Conservation (phyloP, 805 yeast species). For the Wickerhamomyces queroliae region DNA sequence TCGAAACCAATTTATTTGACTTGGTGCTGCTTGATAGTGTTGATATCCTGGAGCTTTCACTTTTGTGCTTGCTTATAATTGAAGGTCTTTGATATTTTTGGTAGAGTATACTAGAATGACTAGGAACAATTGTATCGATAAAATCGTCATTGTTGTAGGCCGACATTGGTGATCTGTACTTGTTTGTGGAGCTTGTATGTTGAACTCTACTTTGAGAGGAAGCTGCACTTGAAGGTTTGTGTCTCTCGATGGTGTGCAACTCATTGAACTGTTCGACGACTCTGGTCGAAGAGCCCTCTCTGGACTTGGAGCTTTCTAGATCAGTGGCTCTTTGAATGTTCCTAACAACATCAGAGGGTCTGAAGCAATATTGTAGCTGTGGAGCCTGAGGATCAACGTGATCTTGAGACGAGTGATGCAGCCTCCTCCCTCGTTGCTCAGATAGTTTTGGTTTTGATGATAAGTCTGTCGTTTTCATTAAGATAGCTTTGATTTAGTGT, state of each 20-base stretch:
- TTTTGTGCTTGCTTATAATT: not conserved
- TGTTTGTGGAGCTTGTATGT: not conserved
- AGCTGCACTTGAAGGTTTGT: not conserved
- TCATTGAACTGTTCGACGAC: constrained; percentile 1
- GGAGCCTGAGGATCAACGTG: not conserved
- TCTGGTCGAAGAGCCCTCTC: constrained; percentile 11
- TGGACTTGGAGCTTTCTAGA: constrained; percentile 3
- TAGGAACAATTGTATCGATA: constrained; percentile 16
- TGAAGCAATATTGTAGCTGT: not conserved
- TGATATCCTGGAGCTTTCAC: not conserved
- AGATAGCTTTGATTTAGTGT: no score
- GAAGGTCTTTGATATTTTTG: constrained; percentile 12
- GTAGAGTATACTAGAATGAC: constrained; percentile 9
- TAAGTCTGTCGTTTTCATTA: no score
- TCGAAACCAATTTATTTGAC: constrained; percentile 4
- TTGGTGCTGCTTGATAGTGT: constrained; percentile 2
- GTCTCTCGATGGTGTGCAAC: constrained; percentile 10
- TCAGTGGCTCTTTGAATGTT: constrained; percentile 6
- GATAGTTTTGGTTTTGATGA: no score
- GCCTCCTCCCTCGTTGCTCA: no score
- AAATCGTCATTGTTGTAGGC: constrained; percentile 11
- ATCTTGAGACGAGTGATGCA: no score
- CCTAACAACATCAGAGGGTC: constrained; percentile 13
- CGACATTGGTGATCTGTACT: constrained; percentile 7
- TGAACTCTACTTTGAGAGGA: not conserved